Evolutionary conservation across 768 basidiomycete species (phyloP).

Genomic region (Termitomyces sp.): DNA sequence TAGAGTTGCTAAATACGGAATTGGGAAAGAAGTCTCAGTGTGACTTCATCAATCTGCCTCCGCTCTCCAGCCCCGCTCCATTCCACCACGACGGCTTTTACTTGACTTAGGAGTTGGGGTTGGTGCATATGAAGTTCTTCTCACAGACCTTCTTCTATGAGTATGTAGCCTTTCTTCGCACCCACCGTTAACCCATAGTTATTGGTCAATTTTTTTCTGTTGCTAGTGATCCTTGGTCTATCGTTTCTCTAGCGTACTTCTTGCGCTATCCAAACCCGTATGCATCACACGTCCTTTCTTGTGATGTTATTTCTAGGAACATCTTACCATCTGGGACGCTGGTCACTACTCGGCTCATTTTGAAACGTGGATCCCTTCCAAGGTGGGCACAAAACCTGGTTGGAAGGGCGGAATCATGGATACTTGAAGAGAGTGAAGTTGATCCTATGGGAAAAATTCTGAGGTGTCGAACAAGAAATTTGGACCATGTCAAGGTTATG

Average conservation of each 20-base stretch:
- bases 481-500: constrained; percentile 94
- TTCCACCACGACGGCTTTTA: constrained; percentile 8
- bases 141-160: constrained; percentile 51
- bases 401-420: constrained; percentile 86
- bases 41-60: constrained; percentile 9
- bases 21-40: constrained; percentile 8
- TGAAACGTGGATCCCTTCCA: constrained; percentile 88
- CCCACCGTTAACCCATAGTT: not conserved
- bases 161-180: constrained; percentile 26
- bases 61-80: constrained; percentile 1
- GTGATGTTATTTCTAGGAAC: constrained; percentile 87
- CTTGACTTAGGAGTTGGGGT: constrained; percentile 17
- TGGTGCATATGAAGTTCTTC: constrained; percentile 49
- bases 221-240: constrained; percentile 85
- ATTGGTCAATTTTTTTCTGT: constrained; percentile 9
- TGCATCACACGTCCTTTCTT: constrained; percentile 88
- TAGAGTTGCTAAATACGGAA: constrained; percentile 1
- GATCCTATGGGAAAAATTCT: constrained; percentile 77
- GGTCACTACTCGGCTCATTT: constrained; percentile 82
- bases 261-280: constrained; percentile 95
- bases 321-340: constrained; percentile 71
- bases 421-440: constrained; percentile 92
- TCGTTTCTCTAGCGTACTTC: constrained; percentile 90
- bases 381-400: constrained; percentile 86
- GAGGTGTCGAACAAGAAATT: constrained; percentile 76